Base-by-base conservation (phyloP, 352 stramenopile species). In the Phytophthora sansomeana region DNA sequence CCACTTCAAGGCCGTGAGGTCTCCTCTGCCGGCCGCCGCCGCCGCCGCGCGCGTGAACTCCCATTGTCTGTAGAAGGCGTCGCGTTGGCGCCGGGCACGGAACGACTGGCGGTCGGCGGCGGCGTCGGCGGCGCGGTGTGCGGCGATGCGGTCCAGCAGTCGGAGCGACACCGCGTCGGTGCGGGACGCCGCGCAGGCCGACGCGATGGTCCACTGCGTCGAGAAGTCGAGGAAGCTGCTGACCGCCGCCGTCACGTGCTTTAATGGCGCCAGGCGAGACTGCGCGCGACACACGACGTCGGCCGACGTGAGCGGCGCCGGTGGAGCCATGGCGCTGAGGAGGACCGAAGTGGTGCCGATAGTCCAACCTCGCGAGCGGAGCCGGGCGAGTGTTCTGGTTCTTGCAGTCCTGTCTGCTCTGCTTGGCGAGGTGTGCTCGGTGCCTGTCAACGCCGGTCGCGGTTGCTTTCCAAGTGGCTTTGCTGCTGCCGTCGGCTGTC, bases 221-320 rank as follows among this genome's bases (percentile, higher is more conserved):
- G 67, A 78, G 17, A 53, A 57, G 70, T 78, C 70, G 8, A 78
- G 44, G 41, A 75, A 75, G 56, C 53, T 63, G 61, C 70, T 78
- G 14, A 78, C 61, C 4, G 58, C 19, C 2, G 46, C 33, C 10
- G 58, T 64, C 51, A 78, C 61, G 61, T 78, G 70, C 50, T 64
- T 48, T n/a, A 78, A 33, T 4, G 66, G 66, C 41, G 70, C 70
- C 21, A 78, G 52, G 9, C 28, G 56, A 19, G 66, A 51, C 46
- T 69, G 66, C 35, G 57, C 61, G 47, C 67, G 56, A 53, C 69
- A 77, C 32, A 77, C 69, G 36, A 74, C 64, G 42, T 11, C 36
- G 24, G 58, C 69, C 48, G 54, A 74, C 8, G 55, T 55, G 24
- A 77, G 67, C 30, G 67, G 44, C 13, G 29, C 50, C 29, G 46